Evolutionary conservation across 208 protist species (phyloP).

Genomic region (Angomonas desouzai): DNA sequence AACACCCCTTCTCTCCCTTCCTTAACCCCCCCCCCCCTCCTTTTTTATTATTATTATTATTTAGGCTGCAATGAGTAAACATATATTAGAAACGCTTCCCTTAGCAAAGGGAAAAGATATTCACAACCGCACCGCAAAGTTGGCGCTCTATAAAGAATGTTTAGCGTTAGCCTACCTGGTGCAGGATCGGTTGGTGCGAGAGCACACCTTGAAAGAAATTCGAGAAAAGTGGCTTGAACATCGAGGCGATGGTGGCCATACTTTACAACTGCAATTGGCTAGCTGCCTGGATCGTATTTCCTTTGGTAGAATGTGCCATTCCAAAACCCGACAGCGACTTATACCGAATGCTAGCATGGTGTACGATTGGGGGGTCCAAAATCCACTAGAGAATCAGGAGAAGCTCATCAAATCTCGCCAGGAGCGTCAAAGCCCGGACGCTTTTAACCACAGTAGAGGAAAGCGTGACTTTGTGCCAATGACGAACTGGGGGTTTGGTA

Average conservation of each 20-base stretch:
- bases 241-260: constrained; percentile 74
- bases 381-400: constrained; percentile 77
- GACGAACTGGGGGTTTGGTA: constrained; percentile 86
- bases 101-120: constrained; percentile 83
- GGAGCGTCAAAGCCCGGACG: constrained; percentile 70
- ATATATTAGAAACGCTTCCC: constrained; percentile 67
- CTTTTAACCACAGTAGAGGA: constrained; percentile 63
- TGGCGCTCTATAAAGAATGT: constrained; percentile 86
- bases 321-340: constrained; percentile 73
- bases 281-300: constrained; percentile 80
- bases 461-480: constrained; percentile 90
- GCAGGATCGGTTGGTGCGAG: constrained; percentile 53
- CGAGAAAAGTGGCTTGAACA: constrained; percentile 75
- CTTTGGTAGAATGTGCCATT: constrained; percentile 82
- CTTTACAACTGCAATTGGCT: constrained; percentile 78
- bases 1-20: no score
- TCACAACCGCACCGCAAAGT: constrained; percentile 70
- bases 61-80: constrained; percentile 71
- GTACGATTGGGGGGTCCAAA: constrained; percentile 86
- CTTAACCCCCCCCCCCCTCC: constrained; percentile 9
- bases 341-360: constrained; percentile 74
- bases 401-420: constrained; percentile 45
- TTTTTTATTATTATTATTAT: neutral
- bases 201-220: constrained; percentile 75
- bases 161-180: constrained; percentile 68